A percentile compares a stretch with the other conserved stretches of the same genome.
Conservation (phyloP, 73 alveolate species). For the Paramecium pentaurelia region DNA sequence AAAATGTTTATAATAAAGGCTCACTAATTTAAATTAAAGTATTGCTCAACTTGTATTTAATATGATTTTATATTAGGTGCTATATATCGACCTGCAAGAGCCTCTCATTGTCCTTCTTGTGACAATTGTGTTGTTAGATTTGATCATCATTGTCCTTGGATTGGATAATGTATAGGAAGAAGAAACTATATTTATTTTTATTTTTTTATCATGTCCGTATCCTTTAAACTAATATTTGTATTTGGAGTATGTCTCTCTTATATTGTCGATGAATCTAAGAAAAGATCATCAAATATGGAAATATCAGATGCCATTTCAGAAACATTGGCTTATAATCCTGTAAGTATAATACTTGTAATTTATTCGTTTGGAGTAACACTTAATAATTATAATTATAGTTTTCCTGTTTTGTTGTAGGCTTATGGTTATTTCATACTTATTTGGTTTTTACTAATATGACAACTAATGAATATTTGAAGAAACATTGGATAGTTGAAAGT, state of each 20-base stretch:
- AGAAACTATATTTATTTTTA: conserved; percentile 85
- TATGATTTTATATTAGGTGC: neutral
- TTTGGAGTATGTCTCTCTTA: conserved; percentile 14
- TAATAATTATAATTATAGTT: conserved; percentile 29
- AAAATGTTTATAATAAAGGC: conserved; percentile 19
- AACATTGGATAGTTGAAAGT: conserved; percentile 46
- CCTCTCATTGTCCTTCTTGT: conserved; percentile 91
- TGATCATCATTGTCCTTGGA: conserved; percentile 97
- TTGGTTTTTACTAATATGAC: conserved; percentile 58
- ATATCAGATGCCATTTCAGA: neutral
- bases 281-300: neutral
- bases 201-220: conserved; percentile 3
- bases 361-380: conserved; percentile 47
- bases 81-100: conserved; percentile 90
- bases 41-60: conserved; percentile 40
- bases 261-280: conserved; percentile 17
- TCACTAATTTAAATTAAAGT: conserved; percentile 50
- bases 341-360: conserved; percentile 41
- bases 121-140: conserved; percentile 88
- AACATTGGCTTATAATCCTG: conserved; percentile 1
- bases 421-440: conserved; percentile 62
- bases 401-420: conserved; percentile 61
- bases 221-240: conserved; percentile 18
- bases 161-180: conserved; percentile 91
- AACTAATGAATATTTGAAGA: conserved; percentile 68